phyloP scores from a whole-genome alignment of 768 basidiomycete species.

The Phylloporus arenicola region DNA sequence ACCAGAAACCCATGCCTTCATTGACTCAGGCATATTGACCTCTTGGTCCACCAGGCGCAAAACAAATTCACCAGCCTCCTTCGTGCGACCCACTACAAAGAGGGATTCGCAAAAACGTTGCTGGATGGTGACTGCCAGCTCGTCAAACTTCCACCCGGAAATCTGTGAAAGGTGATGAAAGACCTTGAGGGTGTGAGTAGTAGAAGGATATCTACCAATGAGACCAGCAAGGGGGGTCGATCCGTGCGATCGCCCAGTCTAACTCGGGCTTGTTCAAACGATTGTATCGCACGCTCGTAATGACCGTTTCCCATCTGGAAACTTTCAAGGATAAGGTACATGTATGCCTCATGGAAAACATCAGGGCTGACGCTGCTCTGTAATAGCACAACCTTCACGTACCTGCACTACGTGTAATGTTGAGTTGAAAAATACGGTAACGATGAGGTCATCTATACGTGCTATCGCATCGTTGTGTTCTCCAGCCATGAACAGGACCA shows the following conservation, averaged over 20 bases:
- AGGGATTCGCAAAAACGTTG: too few relatives aligned
- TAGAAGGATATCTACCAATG: neutral
- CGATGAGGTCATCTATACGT: neutral
- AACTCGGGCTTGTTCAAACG: neutral
- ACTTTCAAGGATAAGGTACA: neutral
- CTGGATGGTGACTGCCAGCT: too few relatives aligned
- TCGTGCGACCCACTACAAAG: too few relatives aligned
- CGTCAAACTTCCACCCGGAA: too few relatives aligned
- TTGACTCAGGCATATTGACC: too few relatives aligned
- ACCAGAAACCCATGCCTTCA: too few relatives aligned
- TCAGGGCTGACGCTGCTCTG: neutral
- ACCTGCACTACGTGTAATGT: neutral
- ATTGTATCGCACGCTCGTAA: neutral
- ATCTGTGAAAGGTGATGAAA: too few relatives aligned
- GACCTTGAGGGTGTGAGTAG: too few relatives aligned
- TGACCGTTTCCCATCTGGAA: neutral
- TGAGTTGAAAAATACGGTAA: neutral
- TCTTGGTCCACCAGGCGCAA: too few relatives aligned
- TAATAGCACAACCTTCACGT: neutral
- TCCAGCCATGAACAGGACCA: neutral
- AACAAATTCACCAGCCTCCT: too few relatives aligned
- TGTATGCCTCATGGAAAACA: neutral
- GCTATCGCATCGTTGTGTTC: slow-evolving; percentile 1
- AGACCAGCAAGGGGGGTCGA: neutral
- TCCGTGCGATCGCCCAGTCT: neutral